A percentile compares a stretch with the other conserved stretches of the same genome.
phyloP scores from a whole-genome alignment of 306 rosid species.

The Ormosia semicastrata region DNA sequence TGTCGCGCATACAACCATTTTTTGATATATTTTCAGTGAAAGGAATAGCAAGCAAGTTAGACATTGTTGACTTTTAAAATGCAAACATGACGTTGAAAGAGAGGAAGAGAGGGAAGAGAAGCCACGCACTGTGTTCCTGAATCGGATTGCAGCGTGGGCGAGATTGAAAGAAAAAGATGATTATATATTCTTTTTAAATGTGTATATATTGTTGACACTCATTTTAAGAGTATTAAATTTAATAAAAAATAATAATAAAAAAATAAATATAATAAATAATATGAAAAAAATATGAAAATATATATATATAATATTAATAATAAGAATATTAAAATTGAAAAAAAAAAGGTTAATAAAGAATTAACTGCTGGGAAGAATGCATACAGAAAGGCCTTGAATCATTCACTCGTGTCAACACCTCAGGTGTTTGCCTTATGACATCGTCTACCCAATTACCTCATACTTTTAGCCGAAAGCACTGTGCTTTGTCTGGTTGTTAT shows the following conservation, averaged over 20 bases:
- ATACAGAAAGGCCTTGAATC: conserved; percentile 20
- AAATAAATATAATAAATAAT: too few relatives aligned
- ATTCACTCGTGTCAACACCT: conserved; percentile 38
- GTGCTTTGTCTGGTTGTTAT: neutral
- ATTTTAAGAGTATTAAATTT: too few relatives aligned
- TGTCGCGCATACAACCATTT: neutral
- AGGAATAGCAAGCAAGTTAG: neutral
- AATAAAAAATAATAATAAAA: too few relatives aligned
- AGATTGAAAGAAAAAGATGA: neutral
- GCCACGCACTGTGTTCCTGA: conserved; percentile 24
- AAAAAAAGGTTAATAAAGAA: neutral
- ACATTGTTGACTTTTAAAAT: conserved; percentile 2
- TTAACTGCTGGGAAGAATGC: conserved; percentile 25
- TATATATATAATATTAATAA: too few relatives aligned
- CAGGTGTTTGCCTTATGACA: conserved; percentile 29
- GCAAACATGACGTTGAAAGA: neutral
- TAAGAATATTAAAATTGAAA: too few relatives aligned
- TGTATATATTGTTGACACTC: too few relatives aligned
- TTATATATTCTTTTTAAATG: too few relatives aligned
- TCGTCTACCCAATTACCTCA: conserved; percentile 3
- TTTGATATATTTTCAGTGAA: neutral
- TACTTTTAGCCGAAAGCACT: neutral
- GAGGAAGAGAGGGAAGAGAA: neutral
- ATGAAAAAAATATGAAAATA: too few relatives aligned
- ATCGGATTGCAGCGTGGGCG: conserved; percentile 14